Base-by-base conservation (phyloP, 345 rosid genomes). In the Limnanthes douglasii region DNA sequence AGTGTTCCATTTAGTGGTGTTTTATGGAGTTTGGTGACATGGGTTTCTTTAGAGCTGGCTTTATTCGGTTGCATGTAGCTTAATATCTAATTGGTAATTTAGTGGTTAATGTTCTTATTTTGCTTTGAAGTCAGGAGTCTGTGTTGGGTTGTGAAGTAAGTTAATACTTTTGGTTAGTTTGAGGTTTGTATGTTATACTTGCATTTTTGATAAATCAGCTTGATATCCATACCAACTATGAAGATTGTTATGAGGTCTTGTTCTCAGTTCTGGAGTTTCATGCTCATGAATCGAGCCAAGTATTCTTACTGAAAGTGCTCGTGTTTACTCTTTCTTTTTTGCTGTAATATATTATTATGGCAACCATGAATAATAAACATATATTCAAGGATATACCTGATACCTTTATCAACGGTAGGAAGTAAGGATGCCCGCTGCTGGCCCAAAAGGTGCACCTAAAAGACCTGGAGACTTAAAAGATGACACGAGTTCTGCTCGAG, bases 351-450 rank as follows among this genome's bases (percentile, higher is more conserved):
- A n/a, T n/a, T n/a, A n/a, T n/a, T n/a, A n/a, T n/a, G n/a, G n/a
- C n/a, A n/a, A n/a, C n/a, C n/a, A n/a, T 5, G 24, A 37, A 9
- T 28, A 48, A 8, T 11, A 6, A 30, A 20, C 29, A 19, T 21
- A 1, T 0, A 4, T 19, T 37, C 4, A 20, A 11, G 29, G 21
- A 8, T 10, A 15, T 16, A 23, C 8, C 13, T 3, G 10, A 72
- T 38, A 30, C 31, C 14, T 5, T 19, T 27, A 15, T 37, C 45
- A 30, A 55, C 62, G 48, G 23, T 66, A 84, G 96, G 98, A 90
- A 75, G 96, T 80, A 56, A 65, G 98, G 67, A 77, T 90, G 88
- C 98, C 96, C 18, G 94, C 98, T 41, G 94, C 98, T 43, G 94
- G 96, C 42, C 55, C 82, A 25, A 90, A 80, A 60, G 96, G 81